Conservation (phyloP, 2,329 filamentous ascomycete genomes). For the Trichoderma atrobrunneum region DNA sequence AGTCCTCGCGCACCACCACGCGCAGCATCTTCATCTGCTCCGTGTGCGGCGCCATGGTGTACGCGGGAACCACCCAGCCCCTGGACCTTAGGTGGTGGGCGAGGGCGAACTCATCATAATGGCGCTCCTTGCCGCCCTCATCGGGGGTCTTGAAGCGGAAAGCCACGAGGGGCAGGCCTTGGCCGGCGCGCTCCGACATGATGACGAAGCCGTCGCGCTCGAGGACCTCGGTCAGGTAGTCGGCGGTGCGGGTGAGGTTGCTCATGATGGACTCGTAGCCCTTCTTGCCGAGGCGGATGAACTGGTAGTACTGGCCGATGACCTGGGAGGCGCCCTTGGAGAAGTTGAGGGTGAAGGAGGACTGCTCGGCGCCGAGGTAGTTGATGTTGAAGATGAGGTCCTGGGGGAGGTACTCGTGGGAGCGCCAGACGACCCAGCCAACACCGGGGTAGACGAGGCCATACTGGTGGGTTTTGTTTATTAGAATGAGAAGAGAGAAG, state of each 20-base stretch:
- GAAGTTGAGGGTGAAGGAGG: constrained; percentile 96
- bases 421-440: constrained; percentile 89
- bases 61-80: constrained; percentile 92
- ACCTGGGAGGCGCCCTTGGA: constrained; percentile 92
- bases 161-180: constrained; percentile 83
- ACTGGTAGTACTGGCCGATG: constrained; percentile 95
- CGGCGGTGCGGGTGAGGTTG: constrained; percentile 84
- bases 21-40: constrained; percentile 84
- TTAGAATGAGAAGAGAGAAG: background rate
- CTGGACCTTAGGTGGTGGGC: constrained; percentile 83
- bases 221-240: constrained; percentile 77
- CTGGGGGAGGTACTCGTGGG: constrained; percentile 76
- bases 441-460: constrained; percentile 81
- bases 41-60: constrained; percentile 93
- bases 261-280: constrained; percentile 92
- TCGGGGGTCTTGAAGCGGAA: constrained; percentile 68
- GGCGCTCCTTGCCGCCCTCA: constrained; percentile 46
- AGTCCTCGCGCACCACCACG: constrained; percentile 90
- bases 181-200: constrained; percentile 75
- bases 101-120: constrained; percentile 72
- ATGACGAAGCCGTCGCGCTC: constrained; percentile 78
- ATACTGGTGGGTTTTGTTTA: constrained; percentile 38
- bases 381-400: constrained; percentile 99
- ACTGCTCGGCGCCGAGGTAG: constrained; percentile 93
- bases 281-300: constrained; percentile 89